phyloP scores from a whole-genome alignment of 106 monocot species.

The Phalaenopsis aphrodite region DNA sequence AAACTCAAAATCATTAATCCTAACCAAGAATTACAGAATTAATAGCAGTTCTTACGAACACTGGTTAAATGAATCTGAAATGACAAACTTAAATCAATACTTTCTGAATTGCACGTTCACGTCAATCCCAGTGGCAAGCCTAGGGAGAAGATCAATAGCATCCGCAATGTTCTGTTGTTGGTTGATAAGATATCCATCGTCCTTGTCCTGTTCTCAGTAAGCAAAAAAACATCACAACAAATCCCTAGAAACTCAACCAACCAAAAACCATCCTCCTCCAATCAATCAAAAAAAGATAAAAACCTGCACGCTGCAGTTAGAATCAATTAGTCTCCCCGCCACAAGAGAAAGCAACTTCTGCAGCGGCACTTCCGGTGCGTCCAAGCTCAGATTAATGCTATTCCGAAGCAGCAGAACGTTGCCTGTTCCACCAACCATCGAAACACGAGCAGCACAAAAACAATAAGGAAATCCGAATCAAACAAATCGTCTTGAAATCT shows the following conservation, averaged over 20 bases:
- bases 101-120: conserved; percentile 91
- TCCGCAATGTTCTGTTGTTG: conserved; percentile 87
- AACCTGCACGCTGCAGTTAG: conserved; percentile 77
- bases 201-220: conserved; percentile 39
- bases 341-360: conserved; percentile 75
- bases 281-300: background rate
- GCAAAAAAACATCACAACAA: background rate
- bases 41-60: background rate
- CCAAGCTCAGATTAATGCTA: conserved; percentile 43
- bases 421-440: conserved; percentile 26
- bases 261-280: background rate
- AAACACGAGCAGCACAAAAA: background rate
- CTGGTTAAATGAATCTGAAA: background rate
- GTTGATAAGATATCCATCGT: conserved; percentile 68
- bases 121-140: conserved; percentile 83
- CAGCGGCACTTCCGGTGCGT: conserved; percentile 58
- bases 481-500: background rate
- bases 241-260: conserved; percentile 6
- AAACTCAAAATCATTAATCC: conserved; percentile 94
- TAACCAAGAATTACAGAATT: conserved; percentile 11
- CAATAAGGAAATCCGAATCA: background rate
- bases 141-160: conserved; percentile 88
- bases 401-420: conserved; percentile 84
- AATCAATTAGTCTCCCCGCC: conserved; percentile 72
- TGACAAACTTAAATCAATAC: conserved; percentile 18